Base-by-base conservation (phyloP, 2,329 filamentous ascomycete genomes). In the Berkeleyomyces rouxiae region DNA sequence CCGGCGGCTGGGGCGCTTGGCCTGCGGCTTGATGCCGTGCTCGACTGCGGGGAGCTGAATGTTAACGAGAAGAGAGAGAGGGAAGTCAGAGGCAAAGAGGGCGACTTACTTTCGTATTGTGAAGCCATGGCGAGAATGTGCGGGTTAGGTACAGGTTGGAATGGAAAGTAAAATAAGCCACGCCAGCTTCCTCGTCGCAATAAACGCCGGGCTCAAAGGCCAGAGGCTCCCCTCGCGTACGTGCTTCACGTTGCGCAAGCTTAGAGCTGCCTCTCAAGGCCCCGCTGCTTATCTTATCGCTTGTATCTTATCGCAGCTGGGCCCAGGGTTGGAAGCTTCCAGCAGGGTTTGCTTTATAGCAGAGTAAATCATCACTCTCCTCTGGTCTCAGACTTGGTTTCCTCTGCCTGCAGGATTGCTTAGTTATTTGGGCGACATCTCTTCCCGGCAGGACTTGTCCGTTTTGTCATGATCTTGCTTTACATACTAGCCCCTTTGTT, bases 101-200 rank as follows among this genome's bases (percentile, higher is more conserved):
- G 37, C 51, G 33, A 63, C 65, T 59, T 70, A 78, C 80, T 74
- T 76, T 83, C 80, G 71, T 83, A 83, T 67, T 79, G 80, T 16
- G 76, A 81, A 59, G 79, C 73, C 80, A 82, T 82, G 61, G n/a
- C n/a, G 13, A 47, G 47, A 44, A 47, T 59, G 37, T 61, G 7
- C 4, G 39, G 10, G 59, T 37, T 6, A 2, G 33, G 33, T 61
- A 11, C 40, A 9, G 23, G 43, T 13, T 7, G 11, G 36, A 16
- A 13, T 7, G 16, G 9, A 42, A 44, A 11, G 3, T 5, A 9
- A 44, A 37, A 43, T 2, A 62, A 44, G 6, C 11, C 44, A 2
- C 23, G 23, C 23, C 23, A 2, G 23, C 23, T 23, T 23, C 23
- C 2, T 23, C 23, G 23, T 23, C 23, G 23, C 23, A 23, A 23